phyloP scores from a whole-genome alignment of 495 filamentous ascomycete species.

The Thermothielavioides terrestris region DNA sequence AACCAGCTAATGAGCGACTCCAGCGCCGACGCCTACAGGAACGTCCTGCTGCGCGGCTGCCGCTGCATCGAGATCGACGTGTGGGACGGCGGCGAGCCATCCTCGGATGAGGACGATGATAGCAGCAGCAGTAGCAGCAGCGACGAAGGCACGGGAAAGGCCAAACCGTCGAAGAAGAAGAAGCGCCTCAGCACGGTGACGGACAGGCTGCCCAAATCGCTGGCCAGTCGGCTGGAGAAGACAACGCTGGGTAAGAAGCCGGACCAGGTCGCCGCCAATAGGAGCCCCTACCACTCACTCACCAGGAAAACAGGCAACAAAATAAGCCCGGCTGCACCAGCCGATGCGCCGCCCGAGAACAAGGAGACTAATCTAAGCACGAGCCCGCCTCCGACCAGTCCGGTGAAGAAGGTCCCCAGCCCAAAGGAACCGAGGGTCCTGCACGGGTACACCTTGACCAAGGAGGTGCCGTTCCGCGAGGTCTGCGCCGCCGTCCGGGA shows the following conservation, averaged over 20 bases:
- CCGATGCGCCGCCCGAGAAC: constrained; percentile 10
- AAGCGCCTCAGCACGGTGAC: constrained; percentile 19
- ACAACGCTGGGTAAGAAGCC: constrained; percentile 33
- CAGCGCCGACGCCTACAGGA: constrained; percentile 72
- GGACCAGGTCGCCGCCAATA: not conserved
- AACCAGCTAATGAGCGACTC: constrained; percentile 84
- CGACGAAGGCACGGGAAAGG: constrained; percentile 21
- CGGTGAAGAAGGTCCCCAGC: constrained; percentile 7
- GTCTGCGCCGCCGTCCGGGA: constrained; percentile 75
- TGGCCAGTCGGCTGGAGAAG: constrained; percentile 31
- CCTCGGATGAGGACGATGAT: constrained; percentile 30
- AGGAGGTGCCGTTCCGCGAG: constrained; percentile 72
- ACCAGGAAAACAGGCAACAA: not conserved
- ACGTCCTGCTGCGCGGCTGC: constrained; percentile 75
- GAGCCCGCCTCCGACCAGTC: not conserved
- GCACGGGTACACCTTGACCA: constrained; percentile 86
- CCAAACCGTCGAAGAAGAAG: constrained; percentile 9
- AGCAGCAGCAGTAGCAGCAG: constrained; percentile 20
- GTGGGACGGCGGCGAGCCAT: constrained; percentile 69
- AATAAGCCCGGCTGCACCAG: constrained; percentile 26
- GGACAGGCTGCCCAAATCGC: constrained; percentile 32
- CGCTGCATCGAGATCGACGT: constrained; percentile 94
- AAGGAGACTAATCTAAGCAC: constrained; percentile 26
- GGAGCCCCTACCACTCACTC: not conserved
- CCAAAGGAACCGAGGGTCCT: constrained; percentile 64